Percentiles rank a stretch among this genome's conserved stretches.
These are phyloP conservation scores for Lasiosphaeriaceae sp. DNA, from an alignment of 495 filamentous ascomycete species.

Conservation along the genomic window DNA sequence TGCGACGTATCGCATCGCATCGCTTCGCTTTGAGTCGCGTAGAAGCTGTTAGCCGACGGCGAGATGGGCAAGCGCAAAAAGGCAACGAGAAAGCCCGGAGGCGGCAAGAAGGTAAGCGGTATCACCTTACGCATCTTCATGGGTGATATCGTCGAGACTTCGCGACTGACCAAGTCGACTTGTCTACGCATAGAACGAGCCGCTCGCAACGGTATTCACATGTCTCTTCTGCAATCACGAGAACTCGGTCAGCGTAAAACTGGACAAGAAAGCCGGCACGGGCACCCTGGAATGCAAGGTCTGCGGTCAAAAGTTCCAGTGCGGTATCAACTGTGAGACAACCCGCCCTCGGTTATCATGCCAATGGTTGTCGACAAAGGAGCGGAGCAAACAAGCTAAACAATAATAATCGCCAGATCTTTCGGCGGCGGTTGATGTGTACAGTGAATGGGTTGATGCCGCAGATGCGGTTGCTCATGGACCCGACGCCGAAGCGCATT, in stretches of 20 bases:
- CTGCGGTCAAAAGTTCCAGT: constrained; percentile 90
- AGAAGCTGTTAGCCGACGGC: too few species aligned
- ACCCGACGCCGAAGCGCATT: constrained; percentile 9
- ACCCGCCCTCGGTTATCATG: neutral
- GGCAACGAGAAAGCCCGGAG: constrained; percentile 77
- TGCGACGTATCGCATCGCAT: too few species aligned
- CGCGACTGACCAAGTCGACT: neutral
- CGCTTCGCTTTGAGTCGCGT: too few species aligned
- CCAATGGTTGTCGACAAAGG: too few species aligned
- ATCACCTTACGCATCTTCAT: neutral
- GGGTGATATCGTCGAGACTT: neutral
- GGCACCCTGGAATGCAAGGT: constrained; percentile 84
- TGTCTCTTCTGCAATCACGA: constrained; percentile 99
- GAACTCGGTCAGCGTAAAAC: constrained; percentile 77
- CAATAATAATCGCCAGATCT: constrained; percentile 54
- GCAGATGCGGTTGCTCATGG: constrained; percentile 55
- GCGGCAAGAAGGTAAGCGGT: constrained; percentile 68
- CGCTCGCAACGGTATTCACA: constrained; percentile 83
- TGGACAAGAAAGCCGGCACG: constrained; percentile 87
- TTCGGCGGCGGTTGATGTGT: constrained; percentile 87
- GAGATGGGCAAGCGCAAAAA: constrained; percentile 90
- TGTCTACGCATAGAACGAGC: constrained; percentile 60
- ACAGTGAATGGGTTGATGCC: constrained; percentile 97
- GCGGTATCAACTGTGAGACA: constrained; percentile 80
- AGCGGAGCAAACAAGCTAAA: neutral